phyloP scores from a whole-genome alignment of 306 rosid genomes.

The Betula pendula region DNA sequence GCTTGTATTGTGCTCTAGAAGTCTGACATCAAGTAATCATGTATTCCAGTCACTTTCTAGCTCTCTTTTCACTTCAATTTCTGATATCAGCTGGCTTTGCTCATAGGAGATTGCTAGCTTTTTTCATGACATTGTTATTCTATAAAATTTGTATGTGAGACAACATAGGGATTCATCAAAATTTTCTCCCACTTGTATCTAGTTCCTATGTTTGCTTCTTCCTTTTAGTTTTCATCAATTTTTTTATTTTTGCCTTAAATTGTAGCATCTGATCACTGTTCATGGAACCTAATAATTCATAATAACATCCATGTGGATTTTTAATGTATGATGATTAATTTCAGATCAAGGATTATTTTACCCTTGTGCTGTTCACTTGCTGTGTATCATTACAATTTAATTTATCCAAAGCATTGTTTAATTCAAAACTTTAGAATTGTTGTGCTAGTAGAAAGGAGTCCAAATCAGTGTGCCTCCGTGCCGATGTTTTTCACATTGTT shows the following conservation, averaged over 20 bases:
- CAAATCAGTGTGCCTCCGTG: neutral
- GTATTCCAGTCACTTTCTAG: neutral
- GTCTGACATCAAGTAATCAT: neutral
- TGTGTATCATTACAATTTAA: neutral
- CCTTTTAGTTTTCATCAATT: neutral
- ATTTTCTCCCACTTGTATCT: neutral
- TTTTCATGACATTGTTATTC: neutral
- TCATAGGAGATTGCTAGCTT: neutral
- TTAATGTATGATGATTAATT: neutral
- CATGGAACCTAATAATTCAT: neutral
- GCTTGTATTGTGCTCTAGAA: neutral
- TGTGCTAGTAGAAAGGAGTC: neutral
- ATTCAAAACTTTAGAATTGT: neutral
- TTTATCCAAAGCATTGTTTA: neutral
- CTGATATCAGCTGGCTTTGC: neutral
- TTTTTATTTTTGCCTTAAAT: neutral
- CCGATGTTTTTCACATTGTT: neutral
- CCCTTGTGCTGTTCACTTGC: neutral
- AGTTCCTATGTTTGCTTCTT: neutral
- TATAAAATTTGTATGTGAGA: neutral
- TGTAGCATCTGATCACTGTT: neutral
- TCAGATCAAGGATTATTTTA: neutral
- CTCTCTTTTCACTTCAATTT: neutral
- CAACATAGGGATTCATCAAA: neutral
- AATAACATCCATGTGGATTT: neutral